A percentile compares a stretch with the other conserved stretches of the same genome.
Evolutionary conservation across 129 eudicot genomes (phyloP).

Genomic region (Artemisia annua): DNA sequence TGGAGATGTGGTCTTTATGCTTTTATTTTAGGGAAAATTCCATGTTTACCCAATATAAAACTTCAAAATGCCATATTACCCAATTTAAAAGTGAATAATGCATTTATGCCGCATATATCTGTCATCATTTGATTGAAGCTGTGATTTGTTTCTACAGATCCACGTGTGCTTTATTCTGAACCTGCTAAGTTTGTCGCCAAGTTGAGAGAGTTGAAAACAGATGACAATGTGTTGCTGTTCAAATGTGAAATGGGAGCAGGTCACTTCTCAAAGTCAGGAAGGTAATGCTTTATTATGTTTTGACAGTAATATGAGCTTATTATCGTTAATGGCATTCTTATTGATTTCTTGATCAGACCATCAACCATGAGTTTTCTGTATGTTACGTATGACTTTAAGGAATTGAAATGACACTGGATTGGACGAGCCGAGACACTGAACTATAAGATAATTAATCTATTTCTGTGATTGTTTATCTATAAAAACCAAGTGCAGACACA

Average conservation of each 20-base stretch:
- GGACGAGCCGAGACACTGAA: too few species aligned
- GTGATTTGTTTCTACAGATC: constrained; percentile 51
- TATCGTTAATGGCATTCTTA: neutral
- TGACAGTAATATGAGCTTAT: neutral
- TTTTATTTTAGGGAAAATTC: too few species aligned
- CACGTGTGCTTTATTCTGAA: constrained; percentile 89
- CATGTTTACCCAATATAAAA: too few species aligned
- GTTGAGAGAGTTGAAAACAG: constrained; percentile 86
- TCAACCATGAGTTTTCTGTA: too few species aligned
- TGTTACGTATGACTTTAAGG: too few species aligned
- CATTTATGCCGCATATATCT: constrained; percentile 3
- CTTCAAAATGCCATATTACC: too few species aligned
- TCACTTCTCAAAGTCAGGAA: constrained; percentile 94
- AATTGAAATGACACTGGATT: too few species aligned
- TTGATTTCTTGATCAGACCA: too few species aligned
- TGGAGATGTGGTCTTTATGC: too few species aligned
- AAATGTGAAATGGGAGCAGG: constrained; percentile 98
- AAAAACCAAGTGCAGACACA: too few species aligned
- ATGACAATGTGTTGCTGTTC: constrained; percentile 66
- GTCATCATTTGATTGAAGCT: neutral
- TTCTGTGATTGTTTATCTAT: too few species aligned
- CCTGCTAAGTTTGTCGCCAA: constrained; percentile 96
- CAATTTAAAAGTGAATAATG: neutral
- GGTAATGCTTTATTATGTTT: constrained; percentile 38
- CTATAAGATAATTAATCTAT: too few species aligned